A percentile compares a stretch with the other conserved stretches of the same genome.
Evolutionary conservation across 148 eudicot species (phyloP).

Genomic region (Diospyros lotus): DNA sequence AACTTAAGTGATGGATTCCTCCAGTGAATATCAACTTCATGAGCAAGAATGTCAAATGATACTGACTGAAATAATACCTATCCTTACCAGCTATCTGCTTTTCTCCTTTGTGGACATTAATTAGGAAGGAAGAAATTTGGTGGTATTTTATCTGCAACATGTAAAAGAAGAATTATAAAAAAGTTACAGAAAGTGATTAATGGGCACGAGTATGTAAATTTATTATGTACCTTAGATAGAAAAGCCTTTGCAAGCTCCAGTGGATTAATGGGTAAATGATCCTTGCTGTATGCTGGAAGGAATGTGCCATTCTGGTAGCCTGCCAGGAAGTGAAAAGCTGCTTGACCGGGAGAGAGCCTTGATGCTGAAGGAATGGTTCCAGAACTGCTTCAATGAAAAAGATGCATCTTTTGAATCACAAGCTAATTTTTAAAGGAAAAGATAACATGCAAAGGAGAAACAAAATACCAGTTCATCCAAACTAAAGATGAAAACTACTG

Average conservation of each 20-base stretch:
- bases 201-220: neutral
- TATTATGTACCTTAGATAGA: constrained; percentile 15
- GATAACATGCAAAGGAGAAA: neutral
- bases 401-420: neutral
- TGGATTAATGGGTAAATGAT: constrained; percentile 17
- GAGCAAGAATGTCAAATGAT: neutral
- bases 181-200: neutral
- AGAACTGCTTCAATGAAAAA: constrained; percentile 17
- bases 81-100: constrained; percentile 19
- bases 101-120: constrained; percentile 18
- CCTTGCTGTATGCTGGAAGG: constrained; percentile 19
- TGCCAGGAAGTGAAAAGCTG: constrained; percentile 30
- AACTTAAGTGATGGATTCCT: neutral
- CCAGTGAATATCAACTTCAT: neutral
- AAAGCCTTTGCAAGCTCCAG: constrained; percentile 24
- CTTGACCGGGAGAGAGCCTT: constrained; percentile 30
- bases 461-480: neutral
- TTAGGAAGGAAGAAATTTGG: constrained; percentile 21
- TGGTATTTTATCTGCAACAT: constrained; percentile 21
- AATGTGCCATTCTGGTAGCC: constrained; percentile 27
- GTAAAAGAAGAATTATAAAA: neutral
- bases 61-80: neutral
- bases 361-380: constrained; percentile 20
- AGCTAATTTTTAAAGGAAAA: neutral
- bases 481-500: neutral